phyloP scores from a whole-genome alignment of 495 filamentous ascomycete species.

The Aspergillus baeticus region DNA sequence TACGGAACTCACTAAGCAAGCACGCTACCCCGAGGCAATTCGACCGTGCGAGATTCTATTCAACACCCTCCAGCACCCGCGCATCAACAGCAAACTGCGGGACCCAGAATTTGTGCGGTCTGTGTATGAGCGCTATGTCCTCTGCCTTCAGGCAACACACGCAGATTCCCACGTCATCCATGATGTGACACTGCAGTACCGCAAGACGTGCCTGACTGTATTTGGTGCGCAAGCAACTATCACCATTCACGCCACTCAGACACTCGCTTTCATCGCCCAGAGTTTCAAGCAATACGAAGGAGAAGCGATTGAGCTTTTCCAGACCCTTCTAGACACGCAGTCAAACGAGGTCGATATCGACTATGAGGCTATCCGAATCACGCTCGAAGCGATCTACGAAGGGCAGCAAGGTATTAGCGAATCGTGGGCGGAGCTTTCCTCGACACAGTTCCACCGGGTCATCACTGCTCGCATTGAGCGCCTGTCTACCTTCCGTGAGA shows the following conservation, averaged over 20 bases:
- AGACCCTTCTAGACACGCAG: constrained; percentile 30
- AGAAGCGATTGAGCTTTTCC: constrained; percentile 31
- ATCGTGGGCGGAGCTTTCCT: constrained; percentile 23
- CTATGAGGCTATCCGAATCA: constrained; percentile 31
- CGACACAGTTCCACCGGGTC: constrained; percentile 25
- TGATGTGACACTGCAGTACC: constrained; percentile 34
- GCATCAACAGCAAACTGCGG: constrained; percentile 31
- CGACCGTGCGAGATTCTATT: constrained; percentile 32
- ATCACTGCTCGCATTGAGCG: constrained; percentile 28
- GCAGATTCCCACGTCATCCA: constrained; percentile 30
- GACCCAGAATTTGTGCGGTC: constrained; percentile 28
- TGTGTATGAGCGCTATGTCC: constrained; percentile 33
- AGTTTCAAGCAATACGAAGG: constrained; percentile 34
- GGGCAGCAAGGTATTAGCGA: constrained; percentile 25
- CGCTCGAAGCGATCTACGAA: constrained; percentile 36
- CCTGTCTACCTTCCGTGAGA: constrained; percentile 26
- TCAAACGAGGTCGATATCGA: constrained; percentile 25
- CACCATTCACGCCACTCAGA: constrained; percentile 34
- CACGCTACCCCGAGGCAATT: constrained; percentile 34
- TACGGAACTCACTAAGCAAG: constrained; percentile 37
- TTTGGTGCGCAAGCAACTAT: constrained; percentile 35
- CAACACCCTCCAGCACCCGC: constrained; percentile 30
- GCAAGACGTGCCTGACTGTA: constrained; percentile 29
- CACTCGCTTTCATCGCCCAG: constrained; percentile 37
- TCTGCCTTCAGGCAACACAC: constrained; percentile 32